These are phyloP conservation scores for Leishmania aethiopica DNA, from an alignment of 208 protist species.

Conservation along the genomic window DNA sequence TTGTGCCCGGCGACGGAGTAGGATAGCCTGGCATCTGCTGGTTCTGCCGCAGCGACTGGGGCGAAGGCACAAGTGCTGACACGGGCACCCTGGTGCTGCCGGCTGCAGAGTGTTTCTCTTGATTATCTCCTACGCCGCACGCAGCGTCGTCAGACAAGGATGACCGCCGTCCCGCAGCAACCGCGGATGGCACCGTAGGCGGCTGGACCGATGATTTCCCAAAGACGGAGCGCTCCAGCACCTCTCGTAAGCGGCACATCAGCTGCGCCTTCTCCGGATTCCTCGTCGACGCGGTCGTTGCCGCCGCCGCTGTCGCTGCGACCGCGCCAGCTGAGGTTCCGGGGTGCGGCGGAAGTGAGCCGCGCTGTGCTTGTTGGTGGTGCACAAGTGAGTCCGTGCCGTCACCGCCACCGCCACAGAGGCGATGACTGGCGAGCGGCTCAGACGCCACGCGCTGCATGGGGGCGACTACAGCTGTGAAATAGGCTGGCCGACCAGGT, in stretches of 20 bases:
- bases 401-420: neutral
- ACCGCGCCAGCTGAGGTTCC: neutral
- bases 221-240: conserved; percentile 11
- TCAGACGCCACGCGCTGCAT: conserved; percentile 11
- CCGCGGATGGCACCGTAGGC: conserved; percentile 5
- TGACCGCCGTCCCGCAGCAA: neutral
- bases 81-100: neutral
- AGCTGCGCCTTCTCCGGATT: conserved; percentile 20
- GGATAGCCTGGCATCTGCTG: neutral
- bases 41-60: neutral
- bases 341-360: neutral
- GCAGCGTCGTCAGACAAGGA: neutral
- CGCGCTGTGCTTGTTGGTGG: conserved; percentile 1
- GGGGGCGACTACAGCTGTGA: neutral
- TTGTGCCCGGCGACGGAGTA: neutral
- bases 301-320: neutral
- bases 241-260: conserved; percentile 21
- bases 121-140: neutral
- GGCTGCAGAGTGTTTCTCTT: neutral
- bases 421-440: conserved; percentile 7
- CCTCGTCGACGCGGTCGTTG: neutral
- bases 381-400: neutral
- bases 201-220: neutral
- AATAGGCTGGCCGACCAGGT: neutral
- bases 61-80: neutral